A percentile compares a stretch with the other conserved stretches of the same genome.
Evolutionary conservation across 2,329 filamentous ascomycete genomes (phyloP).

Genomic region (Zymoseptoria crescenta): DNA sequence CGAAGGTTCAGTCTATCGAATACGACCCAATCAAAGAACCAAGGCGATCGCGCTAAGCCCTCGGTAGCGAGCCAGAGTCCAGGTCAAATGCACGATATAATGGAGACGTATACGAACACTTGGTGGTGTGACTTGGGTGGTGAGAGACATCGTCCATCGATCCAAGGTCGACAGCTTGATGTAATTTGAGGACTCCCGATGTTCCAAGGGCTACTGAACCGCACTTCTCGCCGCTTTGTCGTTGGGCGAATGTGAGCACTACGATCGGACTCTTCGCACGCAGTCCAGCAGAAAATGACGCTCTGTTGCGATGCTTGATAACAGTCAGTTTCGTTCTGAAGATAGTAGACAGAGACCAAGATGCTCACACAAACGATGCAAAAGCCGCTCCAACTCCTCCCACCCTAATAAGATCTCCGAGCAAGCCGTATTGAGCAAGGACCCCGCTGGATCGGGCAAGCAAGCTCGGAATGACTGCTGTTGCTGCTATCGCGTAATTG

Average conservation of each 20-base stretch:
- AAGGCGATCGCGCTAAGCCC: background rate
- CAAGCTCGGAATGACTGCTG: slow-evolving; percentile 31
- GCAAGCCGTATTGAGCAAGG: slow-evolving; percentile 30
- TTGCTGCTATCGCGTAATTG: slow-evolving; percentile 29
- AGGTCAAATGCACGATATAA: background rate
- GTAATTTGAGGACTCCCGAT: background rate
- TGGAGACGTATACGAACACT: background rate
- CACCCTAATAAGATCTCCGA: slow-evolving; percentile 36
- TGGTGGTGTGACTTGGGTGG: background rate
- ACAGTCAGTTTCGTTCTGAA: background rate
- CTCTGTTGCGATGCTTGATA: slow-evolving; percentile 2
- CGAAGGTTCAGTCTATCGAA: background rate
- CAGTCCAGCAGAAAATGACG: slow-evolving; percentile 1
- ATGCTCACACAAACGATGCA: slow-evolving; percentile 32
- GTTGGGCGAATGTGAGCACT: background rate
- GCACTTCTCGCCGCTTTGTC: background rate
- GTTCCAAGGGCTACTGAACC: background rate
- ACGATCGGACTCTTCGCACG: background rate
- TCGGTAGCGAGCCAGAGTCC: background rate
- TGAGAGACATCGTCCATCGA: background rate
- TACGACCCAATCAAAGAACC: background rate
- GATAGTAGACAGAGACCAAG: background rate
- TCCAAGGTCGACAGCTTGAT: background rate
- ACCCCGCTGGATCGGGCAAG: slow-evolving; percentile 26
- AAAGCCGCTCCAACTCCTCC: slow-evolving; percentile 32